A percentile compares a stretch with the other conserved stretches of the same genome.
Conservation (phyloP, 1,284 basidiomycete genomes). For the Rhizoctonia solani region DNA sequence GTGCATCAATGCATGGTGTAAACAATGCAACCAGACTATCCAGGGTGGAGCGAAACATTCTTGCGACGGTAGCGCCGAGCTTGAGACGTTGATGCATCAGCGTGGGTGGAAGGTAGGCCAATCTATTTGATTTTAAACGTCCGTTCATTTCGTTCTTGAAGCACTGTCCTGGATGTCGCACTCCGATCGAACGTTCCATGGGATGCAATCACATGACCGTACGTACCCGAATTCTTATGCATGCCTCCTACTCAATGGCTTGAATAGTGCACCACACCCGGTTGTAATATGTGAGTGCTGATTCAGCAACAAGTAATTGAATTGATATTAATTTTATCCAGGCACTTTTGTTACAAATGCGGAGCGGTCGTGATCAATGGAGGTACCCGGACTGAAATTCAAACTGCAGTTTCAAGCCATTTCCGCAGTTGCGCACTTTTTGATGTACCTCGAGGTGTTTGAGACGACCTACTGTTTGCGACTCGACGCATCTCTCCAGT, state of each 20-base stretch:
- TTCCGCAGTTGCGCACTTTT: slow-evolving; percentile 14
- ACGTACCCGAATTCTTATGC: not conserved
- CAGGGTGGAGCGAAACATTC: slow-evolving; percentile 32
- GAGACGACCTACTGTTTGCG: not conserved
- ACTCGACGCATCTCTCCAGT: no score
- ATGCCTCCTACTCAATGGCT: not conserved
- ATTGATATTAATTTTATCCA: not conserved
- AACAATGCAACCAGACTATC: slow-evolving; percentile 34
- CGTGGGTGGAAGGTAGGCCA: slow-evolving; percentile 35
- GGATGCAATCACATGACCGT: slow-evolving; percentile 39
- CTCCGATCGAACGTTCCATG: slow-evolving; percentile 29
- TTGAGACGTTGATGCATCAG: slow-evolving; percentile 32
- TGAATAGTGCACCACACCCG: slow-evolving; percentile 31
- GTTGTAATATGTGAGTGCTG: slow-evolving; percentile 36
- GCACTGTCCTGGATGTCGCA: slow-evolving; percentile 34
- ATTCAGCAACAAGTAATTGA: not conserved
- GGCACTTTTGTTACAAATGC: slow-evolving; percentile 28
- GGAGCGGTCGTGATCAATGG: slow-evolving; percentile 13
- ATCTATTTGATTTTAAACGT: not conserved
- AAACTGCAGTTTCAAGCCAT: slow-evolving; percentile 1
- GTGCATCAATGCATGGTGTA: slow-evolving; percentile 36
- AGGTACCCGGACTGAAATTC: slow-evolving; percentile 22
- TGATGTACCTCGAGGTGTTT: slow-evolving; percentile 11
- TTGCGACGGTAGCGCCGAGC: slow-evolving; percentile 36
- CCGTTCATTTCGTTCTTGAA: not conserved